Evolutionary conservation across 805 yeast species (phyloP).

Genomic region (Sungouiella blattae): DNA sequence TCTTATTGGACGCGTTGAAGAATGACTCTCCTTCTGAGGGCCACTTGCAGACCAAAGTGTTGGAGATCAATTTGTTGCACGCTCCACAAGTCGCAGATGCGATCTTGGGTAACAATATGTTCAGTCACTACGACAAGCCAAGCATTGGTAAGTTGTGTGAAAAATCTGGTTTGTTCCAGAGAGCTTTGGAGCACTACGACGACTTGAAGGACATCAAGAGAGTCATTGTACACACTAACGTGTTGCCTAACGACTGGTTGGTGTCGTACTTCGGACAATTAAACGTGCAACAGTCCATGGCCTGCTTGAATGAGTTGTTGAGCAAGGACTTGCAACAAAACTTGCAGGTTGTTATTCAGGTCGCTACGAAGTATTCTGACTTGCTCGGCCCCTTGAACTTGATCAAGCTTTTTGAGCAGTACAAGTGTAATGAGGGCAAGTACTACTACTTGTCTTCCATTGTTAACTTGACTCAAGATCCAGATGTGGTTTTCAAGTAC

Average conservation of each 20-base stretch:
- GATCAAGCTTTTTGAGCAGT: conserved; percentile 90
- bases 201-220: conserved; percentile 94
- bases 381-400: conserved; percentile 81
- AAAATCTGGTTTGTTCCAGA: conserved; percentile 91
- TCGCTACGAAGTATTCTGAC: conserved; percentile 94
- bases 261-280: conserved; percentile 89
- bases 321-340: conserved; percentile 75
- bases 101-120: conserved; percentile 91
- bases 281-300: conserved; percentile 88
- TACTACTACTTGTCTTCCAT: conserved; percentile 91
- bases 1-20: conserved; percentile 90
- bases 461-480: conserved; percentile 89
- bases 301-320: conserved; percentile 83
- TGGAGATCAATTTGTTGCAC: conserved; percentile 87
- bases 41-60: conserved; percentile 88
- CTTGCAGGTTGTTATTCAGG: conserved; percentile 90
- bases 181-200: conserved; percentile 94
- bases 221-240: conserved; percentile 82
- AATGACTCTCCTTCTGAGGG: conserved; percentile 93
- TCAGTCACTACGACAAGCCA: conserved; percentile 91
- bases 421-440: conserved; percentile 87
- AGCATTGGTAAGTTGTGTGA: conserved; percentile 90
- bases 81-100: conserved; percentile 99
- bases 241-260: conserved; percentile 89
- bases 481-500: conserved; percentile 93